These are phyloP conservation scores for Alternaria ventricosa DNA, from an alignment of 2,329 filamentous ascomycete genomes.

Conservation along the genomic window DNA sequence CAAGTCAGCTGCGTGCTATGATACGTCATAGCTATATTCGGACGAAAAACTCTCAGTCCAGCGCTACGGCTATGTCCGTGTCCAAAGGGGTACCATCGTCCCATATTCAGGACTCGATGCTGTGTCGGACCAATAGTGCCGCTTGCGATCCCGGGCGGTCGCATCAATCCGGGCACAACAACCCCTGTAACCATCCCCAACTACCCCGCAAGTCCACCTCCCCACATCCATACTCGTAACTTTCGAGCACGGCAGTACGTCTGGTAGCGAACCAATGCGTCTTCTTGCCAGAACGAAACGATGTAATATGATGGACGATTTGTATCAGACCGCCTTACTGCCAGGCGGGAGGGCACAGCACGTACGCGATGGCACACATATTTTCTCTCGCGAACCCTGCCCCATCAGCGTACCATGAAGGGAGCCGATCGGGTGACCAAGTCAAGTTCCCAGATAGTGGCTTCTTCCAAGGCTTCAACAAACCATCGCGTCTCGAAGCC, in stretches of 20 bases:
- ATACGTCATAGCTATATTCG: neutral
- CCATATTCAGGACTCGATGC: neutral
- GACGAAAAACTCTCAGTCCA: neutral
- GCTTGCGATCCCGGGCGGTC: slow-evolving; percentile 5
- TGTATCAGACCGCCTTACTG: neutral
- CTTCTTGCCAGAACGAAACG: no score
- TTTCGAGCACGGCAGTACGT: slow-evolving; percentile 10
- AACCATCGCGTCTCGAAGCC: slow-evolving; percentile 49
- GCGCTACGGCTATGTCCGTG: neutral
- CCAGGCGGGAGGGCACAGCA: neutral
- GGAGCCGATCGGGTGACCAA: slow-evolving; percentile 30
- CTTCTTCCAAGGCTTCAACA: slow-evolving; percentile 52
- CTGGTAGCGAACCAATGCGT: neutral
- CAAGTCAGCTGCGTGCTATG: neutral
- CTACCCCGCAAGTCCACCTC: slow-evolving; percentile 20
- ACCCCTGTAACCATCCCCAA: slow-evolving; percentile 4
- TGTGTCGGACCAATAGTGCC: slow-evolving; percentile 1
- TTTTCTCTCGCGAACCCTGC: slow-evolving; percentile 40
- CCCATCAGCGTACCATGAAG: slow-evolving; percentile 32
- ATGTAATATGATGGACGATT: neutral
- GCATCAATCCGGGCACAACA: slow-evolving; percentile 12
- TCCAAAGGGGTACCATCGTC: slow-evolving; percentile 47
- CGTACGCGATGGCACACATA: slow-evolving; percentile 40
- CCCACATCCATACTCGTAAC: slow-evolving; percentile 15
- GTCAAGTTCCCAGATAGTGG: slow-evolving; percentile 42